Evolutionary conservation across 2,329 filamentous ascomycete genomes (phyloP), one percentile per base, ranked within the genome.

Genomic region (Epichloe scottii): DNA sequence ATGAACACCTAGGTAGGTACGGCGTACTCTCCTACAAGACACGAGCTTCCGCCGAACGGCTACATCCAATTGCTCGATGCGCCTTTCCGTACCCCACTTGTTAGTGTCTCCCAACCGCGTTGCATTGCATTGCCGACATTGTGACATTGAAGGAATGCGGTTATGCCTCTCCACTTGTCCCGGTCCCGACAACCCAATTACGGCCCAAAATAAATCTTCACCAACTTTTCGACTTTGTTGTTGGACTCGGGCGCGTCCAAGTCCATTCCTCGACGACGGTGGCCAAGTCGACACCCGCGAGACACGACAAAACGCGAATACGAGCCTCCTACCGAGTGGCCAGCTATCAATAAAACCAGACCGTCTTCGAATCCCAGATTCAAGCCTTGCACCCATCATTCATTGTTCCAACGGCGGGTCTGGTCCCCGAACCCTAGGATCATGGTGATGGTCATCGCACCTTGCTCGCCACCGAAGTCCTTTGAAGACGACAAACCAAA

Each of bases 401-500:
- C 19, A 14, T n/a, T 11, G 15, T 12, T 30, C 37, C 19, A 45
- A n/a, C 44, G 30, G 35, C 48, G 14, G 34, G 23, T 37, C 17
- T 48, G 44, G n/a, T 30, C 19, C 30, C 12, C 47, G 34, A 21
- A 26, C 41, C 35, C 33, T 50, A 37, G 44, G 51, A 54, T 49
- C 48, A 54, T 55, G 55, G 51, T 53, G 38, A 33, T 41, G 19
- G 50, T 42, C 14, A 41, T 38, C 39, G 46, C 46, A 46, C 19
- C 33, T 48, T 44, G n/a, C 46, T 17, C n/a, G 12, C 23, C 14
- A 39, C 46, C 49, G 33, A 37, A 33, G n/a, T 46, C 49, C 21
- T 46, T 44, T 45, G 30, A 49, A 38, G 46, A 49, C 51, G 46
- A 43, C 33, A 40, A 30, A 5, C 41, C 34, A 46, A 19, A 30